Conservation (phyloP, 208 protist genomes). For the Angomonas deanei region DNA sequence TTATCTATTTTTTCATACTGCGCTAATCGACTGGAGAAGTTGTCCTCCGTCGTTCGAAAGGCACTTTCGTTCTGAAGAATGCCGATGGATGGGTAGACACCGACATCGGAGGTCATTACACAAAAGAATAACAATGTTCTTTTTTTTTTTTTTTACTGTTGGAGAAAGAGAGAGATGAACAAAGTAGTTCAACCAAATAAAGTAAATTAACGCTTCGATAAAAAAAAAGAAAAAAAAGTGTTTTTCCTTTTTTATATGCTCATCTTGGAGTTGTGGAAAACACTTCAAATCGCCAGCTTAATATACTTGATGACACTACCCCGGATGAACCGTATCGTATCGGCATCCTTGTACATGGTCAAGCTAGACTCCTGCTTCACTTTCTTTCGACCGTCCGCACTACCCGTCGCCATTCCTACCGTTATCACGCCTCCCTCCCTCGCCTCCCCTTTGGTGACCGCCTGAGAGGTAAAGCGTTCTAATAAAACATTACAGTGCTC, state of each 20-base stretch:
- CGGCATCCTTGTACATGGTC: not conserved
- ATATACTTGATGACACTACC: not conserved
- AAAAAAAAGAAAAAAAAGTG: too few relatives aligned
- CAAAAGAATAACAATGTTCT: not conserved
- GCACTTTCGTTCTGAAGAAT: not conserved
- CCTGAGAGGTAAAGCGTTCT: conserved; percentile 20
- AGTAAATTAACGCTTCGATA: too few relatives aligned
- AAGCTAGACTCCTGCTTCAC: not conserved
- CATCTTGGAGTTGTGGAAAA: too few relatives aligned
- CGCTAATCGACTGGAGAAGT: conserved; percentile 13
- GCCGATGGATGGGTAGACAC: not conserved
- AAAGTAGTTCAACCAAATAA: not conserved
- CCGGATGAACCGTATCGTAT: not conserved
- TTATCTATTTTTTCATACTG: conserved; percentile 91
- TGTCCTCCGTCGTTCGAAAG: not conserved
- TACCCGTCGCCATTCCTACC: not conserved
- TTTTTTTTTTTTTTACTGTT: not conserved
- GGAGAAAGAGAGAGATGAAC: too few relatives aligned
- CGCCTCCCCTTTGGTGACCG: not conserved
- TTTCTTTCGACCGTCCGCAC: too few relatives aligned
- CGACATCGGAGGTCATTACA: not conserved
- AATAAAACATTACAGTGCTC: conserved; percentile 66
- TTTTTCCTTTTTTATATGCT: too few relatives aligned
- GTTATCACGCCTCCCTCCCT: not conserved
- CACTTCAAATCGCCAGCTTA: too few relatives aligned